Percentiles rank a stretch among this genome's conserved stretches.
phyloP scores from a whole-genome alignment of 2,329 filamentous ascomycete species.

The Cladosporium halotolerans region DNA sequence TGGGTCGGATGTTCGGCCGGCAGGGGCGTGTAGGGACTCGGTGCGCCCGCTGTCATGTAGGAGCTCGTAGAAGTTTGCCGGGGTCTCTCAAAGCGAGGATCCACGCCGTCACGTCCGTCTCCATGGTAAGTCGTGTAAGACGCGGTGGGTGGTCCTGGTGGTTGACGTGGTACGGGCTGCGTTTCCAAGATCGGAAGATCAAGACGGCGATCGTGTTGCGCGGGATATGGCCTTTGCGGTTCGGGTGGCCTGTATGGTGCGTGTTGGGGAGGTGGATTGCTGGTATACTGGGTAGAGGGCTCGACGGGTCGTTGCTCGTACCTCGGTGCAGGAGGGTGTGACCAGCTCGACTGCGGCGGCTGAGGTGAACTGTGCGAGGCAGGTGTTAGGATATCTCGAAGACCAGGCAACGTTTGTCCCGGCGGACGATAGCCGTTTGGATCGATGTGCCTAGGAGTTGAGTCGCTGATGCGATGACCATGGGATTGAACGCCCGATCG shows the following conservation, averaged over 20 bases:
- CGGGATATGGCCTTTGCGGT: conserved; percentile 13
- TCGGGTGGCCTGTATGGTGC: conserved; percentile 16
- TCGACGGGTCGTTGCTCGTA: conserved; percentile 1
- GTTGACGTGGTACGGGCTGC: conserved; percentile 21
- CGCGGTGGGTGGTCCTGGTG: conserved; percentile 14
- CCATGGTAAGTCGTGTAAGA: conserved; percentile 20
- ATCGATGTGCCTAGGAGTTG: not conserved
- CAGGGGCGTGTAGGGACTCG: conserved; percentile 21
- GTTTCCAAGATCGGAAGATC: conserved; percentile 27
- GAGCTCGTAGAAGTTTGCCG: conserved; percentile 20
- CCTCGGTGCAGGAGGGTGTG: conserved; percentile 14
- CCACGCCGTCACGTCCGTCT: conserved; percentile 20
- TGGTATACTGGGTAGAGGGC: conserved; percentile 11
- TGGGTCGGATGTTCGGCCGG: conserved; percentile 20
- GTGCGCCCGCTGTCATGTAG: conserved; percentile 20
- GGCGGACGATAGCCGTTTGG: conserved; percentile 18
- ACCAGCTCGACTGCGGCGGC: conserved; percentile 12
- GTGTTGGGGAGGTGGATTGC: conserved; percentile 18
- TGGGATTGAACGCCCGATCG: not conserved
- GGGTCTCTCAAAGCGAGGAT: conserved; percentile 16
- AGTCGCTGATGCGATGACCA: not conserved
- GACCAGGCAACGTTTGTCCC: conserved; percentile 23
- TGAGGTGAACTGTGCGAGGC: conserved; percentile 12
- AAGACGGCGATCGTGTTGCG: conserved; percentile 16
- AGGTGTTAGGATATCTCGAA: conserved; percentile 27